A percentile compares a stretch with the other conserved stretches of the same genome.
Conservation (phyloP, 371 early-diverging fungal genomes). For the Dichotomocladium elegans region DNA sequence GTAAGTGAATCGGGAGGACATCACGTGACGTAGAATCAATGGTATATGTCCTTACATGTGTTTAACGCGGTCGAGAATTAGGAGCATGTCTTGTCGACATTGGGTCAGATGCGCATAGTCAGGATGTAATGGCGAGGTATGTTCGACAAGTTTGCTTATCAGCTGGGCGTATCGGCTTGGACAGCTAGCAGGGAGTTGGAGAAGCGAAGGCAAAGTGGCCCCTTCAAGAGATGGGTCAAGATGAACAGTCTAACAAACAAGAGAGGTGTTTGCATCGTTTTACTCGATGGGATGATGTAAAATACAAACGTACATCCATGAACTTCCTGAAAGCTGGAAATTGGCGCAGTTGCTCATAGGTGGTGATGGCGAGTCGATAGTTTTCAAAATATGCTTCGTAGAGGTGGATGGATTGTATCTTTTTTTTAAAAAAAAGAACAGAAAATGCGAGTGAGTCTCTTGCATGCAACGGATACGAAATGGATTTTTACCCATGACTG, state of each 20-base stretch:
- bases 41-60: conserved; percentile 19
- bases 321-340: conserved; percentile 44
- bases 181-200: conserved; percentile 35
- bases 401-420: conserved; percentile 10
- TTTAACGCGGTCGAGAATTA: conserved; percentile 16
- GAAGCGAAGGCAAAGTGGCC: conserved; percentile 26
- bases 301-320: conserved; percentile 24
- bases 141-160: conserved; percentile 21
- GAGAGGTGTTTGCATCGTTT: no score
- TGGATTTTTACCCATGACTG: conserved; percentile 17
- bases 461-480: no score
- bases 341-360: conserved; percentile 30
- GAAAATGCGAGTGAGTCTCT: no score
- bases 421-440: no score
- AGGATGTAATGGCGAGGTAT: conserved; percentile 33
- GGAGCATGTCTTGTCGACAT: conserved; percentile 20
- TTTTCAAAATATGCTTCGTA: conserved; percentile 32
- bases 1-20: no score
- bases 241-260: conserved; percentile 5
- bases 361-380: conserved; percentile 32
- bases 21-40: no score
- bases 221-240: conserved; percentile 19
- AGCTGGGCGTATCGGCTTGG: conserved; percentile 29
- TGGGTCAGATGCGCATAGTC: conserved; percentile 27
- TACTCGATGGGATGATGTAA: neutral